Evolutionary conservation across 345 rosid species (phyloP), one percentile per base, ranked within the genome.

Genomic region (Lepidium sativum): DNA sequence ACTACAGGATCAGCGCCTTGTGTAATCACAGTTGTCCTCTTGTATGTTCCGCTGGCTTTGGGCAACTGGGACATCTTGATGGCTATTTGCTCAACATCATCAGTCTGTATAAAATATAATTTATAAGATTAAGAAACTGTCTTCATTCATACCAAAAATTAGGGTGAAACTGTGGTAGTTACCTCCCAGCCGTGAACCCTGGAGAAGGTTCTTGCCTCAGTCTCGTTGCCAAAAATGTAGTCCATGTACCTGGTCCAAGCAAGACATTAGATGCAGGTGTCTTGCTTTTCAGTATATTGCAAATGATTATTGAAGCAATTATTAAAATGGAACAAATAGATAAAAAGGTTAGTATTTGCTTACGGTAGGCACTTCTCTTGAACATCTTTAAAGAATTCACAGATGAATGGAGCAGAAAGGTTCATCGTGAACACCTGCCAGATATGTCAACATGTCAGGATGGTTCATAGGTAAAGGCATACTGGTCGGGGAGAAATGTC

Each of bases 181-280:
- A 94, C 97, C 92, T 94, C 86, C 97, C 99, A 94, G 29, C 99
- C 97, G 45, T 84, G 92, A 83, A 88, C 99, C 76, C 79, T 86
- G 7, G 99, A 68, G 74, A 90, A 90, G 65, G 95, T 86, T 76
- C 84, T 85, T 16, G 97, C 97, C 77, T 94, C 99, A 0, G 96
- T 88, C 81, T 94, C 97, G 42, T 88, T 94, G 16, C 97, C 99
- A 75, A 94, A 94, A 47, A 94, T 81, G 68, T 69, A 82, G 81
- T 94, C 99, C 87, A 85, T 73, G 65, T 88, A 94, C 63, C 97
- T 92, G 77, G 40, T 49, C 25, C 47, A 0, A 40, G 53, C 5
- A 56, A 71, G 59, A 39, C 39, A 71, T n/a, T 41, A 50, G 63
- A 67, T 29, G 43, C 52, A 50, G 47, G 58, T 16, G 39, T 59